Percentiles rank a stretch among this genome's conserved stretches.
Evolutionary conservation across 176 grass and related monocot genomes (phyloP).

Genomic region (Triticum timopheevii): DNA sequence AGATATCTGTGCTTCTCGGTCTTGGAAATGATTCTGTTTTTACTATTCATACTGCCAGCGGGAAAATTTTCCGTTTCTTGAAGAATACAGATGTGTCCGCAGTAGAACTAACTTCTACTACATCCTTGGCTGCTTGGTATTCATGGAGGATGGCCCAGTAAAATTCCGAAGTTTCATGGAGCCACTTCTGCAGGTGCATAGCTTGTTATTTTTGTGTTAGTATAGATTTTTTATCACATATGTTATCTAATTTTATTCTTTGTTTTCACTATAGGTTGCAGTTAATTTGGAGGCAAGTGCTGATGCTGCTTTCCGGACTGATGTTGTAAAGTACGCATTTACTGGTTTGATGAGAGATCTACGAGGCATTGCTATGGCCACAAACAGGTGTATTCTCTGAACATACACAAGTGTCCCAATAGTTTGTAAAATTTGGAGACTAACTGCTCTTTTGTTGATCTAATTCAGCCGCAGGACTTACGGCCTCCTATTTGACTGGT

Average conservation of each 20-base stretch:
- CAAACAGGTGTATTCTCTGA: conserved; percentile 72
- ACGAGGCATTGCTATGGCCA: conserved; percentile 89
- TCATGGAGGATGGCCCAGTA: conserved; percentile 93
- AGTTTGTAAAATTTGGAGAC: not conserved
- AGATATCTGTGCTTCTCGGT: not conserved
- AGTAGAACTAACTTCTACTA: conserved; percentile 99
- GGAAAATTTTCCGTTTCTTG: conserved; percentile 87
- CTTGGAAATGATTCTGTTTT: conserved; percentile 26
- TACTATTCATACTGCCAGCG: conserved; percentile 45
- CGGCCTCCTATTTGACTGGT: conserved; percentile 94
- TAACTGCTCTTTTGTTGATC: conserved; percentile 32
- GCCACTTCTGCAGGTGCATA: conserved; percentile 82
- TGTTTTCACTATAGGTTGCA: conserved; percentile 53
- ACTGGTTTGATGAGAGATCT: conserved; percentile 98
- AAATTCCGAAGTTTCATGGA: conserved; percentile 98
- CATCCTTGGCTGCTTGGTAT: conserved; percentile 90
- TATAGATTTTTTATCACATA: not conserved
- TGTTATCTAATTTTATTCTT: conserved; percentile 24
- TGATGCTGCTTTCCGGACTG: conserved; percentile 75
- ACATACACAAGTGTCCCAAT: not conserved
- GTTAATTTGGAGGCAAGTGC: conserved; percentile 76
- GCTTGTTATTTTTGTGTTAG: conserved; percentile 18
- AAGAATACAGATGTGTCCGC: conserved; percentile 82
- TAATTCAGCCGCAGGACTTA: conserved; percentile 82
- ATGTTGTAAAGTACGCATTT: conserved; percentile 83